phyloP scores from a whole-genome alignment of 805 yeast species.

The Pichia phayaonensis region DNA sequence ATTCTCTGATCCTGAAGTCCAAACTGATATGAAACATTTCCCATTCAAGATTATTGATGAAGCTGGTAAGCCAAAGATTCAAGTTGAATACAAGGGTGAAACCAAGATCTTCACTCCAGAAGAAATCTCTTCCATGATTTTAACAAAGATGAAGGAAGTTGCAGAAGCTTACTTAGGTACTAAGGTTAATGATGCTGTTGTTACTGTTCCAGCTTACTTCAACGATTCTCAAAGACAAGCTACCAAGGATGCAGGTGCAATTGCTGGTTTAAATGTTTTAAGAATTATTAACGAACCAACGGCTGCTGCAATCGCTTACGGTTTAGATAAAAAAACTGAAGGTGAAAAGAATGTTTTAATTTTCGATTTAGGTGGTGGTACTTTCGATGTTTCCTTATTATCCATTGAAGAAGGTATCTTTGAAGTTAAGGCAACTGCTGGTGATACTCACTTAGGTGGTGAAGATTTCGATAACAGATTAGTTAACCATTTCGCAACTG shows the following conservation, averaged over 20 bases:
- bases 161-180: conserved; percentile 53
- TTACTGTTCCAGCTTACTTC: conserved; percentile 81
- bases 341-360: conserved; percentile 48
- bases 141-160: conserved; percentile 56
- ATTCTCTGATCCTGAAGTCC: conserved; percentile 72
- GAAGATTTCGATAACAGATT: conserved; percentile 74
- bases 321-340: conserved; percentile 46
- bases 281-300: conserved; percentile 81
- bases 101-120: conserved; percentile 87
- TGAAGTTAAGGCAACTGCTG: conserved; percentile 77
- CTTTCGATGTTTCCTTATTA: conserved; percentile 72
- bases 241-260: conserved; percentile 68
- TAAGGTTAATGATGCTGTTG: conserved; percentile 61
- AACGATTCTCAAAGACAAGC: conserved; percentile 79
- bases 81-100: conserved; percentile 94
- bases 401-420: conserved; percentile 77
- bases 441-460: conserved; percentile 81
- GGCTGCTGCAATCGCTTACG: conserved; percentile 80
- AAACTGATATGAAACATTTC: conserved; percentile 83
- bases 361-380: conserved; percentile 81
- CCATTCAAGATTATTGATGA: conserved; percentile 82
- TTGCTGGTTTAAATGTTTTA: conserved; percentile 68
- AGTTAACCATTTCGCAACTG: conserved; percentile 86
- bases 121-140: conserved; percentile 86
- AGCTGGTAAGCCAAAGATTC: conserved; percentile 79